Conservation (phyloP, 495 filamentous ascomycete genomes). For the Acidomyces sp. region DNA sequence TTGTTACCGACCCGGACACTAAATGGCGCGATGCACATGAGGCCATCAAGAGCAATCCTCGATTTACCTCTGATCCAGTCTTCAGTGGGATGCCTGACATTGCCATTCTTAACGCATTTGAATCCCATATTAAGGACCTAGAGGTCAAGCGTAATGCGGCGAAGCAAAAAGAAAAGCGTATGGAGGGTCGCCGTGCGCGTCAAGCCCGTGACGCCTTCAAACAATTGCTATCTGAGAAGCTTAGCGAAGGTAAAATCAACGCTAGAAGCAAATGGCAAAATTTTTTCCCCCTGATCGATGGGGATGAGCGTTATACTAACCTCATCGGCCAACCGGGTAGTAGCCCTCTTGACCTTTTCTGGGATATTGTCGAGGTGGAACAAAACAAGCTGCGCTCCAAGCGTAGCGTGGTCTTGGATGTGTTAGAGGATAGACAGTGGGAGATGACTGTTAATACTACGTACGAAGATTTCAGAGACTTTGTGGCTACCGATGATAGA, state of each 20-base stretch:
- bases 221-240: conserved; percentile 59
- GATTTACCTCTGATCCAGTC: conserved; percentile 73
- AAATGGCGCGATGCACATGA: conserved; percentile 85
- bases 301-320: conserved; percentile 71
- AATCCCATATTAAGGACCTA: conserved; percentile 83
- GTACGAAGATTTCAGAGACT: conserved; percentile 67
- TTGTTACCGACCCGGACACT: conserved; percentile 84
- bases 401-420: conserved; percentile 76
- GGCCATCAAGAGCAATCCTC: conserved; percentile 63
- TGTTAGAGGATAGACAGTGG: conserved; percentile 86
- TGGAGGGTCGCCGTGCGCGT: conserved; percentile 66
- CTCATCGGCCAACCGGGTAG: conserved; percentile 83
- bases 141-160: conserved; percentile 83
- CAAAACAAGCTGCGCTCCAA: conserved; percentile 67
- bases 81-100: conserved; percentile 77
- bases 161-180: conserved; percentile 71
- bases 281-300: conserved; percentile 60
- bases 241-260: conserved; percentile 68
- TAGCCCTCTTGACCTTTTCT: conserved; percentile 85
- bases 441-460: conserved; percentile 77
- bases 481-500: conserved; percentile 70
- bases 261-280: conserved; percentile 83
- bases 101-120: conserved; percentile 85
- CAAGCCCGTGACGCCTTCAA: conserved; percentile 72
- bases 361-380: conserved; percentile 93